phyloP scores from a whole-genome alignment of 495 filamentous ascomycete genomes.

The Hypoxylon perforatum region DNA sequence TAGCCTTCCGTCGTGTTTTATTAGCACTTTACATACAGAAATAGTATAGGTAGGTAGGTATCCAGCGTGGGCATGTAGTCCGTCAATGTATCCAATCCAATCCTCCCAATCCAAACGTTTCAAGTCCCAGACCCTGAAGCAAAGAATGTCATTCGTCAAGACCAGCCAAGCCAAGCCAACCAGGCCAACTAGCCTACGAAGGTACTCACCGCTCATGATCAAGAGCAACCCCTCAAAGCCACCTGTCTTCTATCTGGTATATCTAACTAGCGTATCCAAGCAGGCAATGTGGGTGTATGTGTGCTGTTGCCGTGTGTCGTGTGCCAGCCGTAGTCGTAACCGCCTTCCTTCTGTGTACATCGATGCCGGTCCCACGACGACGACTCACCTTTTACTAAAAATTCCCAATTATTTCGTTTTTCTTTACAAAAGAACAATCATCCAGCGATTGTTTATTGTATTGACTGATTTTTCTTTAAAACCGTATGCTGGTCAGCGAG shows the following conservation, averaged over 20 bases:
- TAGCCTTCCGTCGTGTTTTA: no score
- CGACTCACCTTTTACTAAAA: no score
- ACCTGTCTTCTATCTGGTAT: constrained; percentile 2
- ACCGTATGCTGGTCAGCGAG: constrained; percentile 25
- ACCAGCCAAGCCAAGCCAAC: background rate
- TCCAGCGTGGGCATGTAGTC: background rate
- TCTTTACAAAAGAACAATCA: constrained; percentile 46
- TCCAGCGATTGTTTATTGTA: background rate
- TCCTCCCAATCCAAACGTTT: background rate
- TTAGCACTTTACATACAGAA: no score
- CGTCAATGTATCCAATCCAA: background rate
- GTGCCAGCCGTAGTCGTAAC: background rate
- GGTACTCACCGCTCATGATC: background rate
- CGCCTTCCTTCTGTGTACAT: no score
- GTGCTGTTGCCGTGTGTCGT: background rate
- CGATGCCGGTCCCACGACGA: no score
- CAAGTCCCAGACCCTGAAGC: background rate
- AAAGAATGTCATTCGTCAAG: background rate
- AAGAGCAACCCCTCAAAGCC: background rate
- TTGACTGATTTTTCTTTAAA: background rate
- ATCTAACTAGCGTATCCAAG: background rate
- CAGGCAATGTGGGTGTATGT: background rate
- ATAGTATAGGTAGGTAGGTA: no score
- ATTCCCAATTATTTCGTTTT: no score
- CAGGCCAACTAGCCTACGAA: background rate